phyloP scores from a whole-genome alignment of 2,329 filamentous ascomycete species.

The Peltaster fructicola region DNA sequence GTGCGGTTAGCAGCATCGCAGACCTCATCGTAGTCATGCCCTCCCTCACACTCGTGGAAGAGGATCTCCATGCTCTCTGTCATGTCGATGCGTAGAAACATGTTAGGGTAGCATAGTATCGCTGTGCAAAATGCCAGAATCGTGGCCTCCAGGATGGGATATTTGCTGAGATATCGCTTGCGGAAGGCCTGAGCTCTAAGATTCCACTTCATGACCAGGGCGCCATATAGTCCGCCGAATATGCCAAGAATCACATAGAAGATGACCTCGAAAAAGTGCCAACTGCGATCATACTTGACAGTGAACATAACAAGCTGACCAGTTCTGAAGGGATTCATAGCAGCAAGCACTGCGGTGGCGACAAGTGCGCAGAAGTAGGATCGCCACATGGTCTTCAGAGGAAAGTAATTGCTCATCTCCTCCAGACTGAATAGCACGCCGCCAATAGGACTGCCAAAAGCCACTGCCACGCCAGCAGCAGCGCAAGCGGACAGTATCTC shows the following conservation, averaged over 20 bases:
- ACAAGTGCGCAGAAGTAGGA: slow-evolving; percentile 97
- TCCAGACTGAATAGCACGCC: slow-evolving; percentile 93
- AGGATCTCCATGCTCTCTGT: slow-evolving; percentile 98
- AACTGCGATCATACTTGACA: slow-evolving; percentile 83
- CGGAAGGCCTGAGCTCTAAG: slow-evolving; percentile 77
- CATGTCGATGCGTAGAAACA: slow-evolving; percentile 93
- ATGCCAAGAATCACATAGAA: slow-evolving; percentile 86
- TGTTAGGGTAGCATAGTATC: slow-evolving; percentile 90
- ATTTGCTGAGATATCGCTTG: slow-evolving; percentile 74
- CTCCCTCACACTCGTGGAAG: slow-evolving; percentile 82
- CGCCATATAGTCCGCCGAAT: slow-evolving; percentile 88
- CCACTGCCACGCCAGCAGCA: slow-evolving; percentile 85
- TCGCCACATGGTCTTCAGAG: slow-evolving; percentile 91
- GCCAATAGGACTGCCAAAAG: slow-evolving; percentile 93
- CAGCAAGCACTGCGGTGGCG: slow-evolving; percentile 76
- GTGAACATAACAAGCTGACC: slow-evolving; percentile 99
- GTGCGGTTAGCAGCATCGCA: slow-evolving; percentile 52
- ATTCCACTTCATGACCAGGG: slow-evolving; percentile 97
- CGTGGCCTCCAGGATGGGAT: slow-evolving; percentile 74
- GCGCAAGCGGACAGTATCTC: slow-evolving; percentile 92
- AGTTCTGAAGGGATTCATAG: slow-evolving; percentile 94
- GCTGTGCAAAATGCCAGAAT: slow-evolving; percentile 69
- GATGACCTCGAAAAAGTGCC: slow-evolving; percentile 92
- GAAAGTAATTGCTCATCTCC: slow-evolving; percentile 94
- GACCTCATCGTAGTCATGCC: slow-evolving; percentile 72